Conservation (phyloP, 257 asterid species). For the Lycium barbarum region DNA sequence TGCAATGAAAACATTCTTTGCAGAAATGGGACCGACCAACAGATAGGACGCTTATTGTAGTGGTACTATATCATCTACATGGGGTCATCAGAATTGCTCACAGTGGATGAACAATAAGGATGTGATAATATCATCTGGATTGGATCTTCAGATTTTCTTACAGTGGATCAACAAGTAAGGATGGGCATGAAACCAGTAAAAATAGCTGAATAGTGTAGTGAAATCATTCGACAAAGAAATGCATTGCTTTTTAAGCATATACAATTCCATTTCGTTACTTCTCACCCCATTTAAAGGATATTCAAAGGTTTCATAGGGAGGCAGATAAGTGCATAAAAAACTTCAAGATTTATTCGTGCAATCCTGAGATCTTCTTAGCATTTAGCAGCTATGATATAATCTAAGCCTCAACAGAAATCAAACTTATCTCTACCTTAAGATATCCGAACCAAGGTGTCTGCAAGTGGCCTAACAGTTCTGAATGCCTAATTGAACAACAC, state of each 20-base stretch:
- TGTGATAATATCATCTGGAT: not conserved
- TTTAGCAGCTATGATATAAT: not conserved
- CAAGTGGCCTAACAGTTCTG: not conserved
- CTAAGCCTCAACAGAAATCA: slow-evolving; percentile 4
- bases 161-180: not conserved
- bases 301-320: not conserved
- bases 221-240: not conserved
- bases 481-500: not conserved
- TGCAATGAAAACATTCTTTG: not conserved
- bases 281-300: not conserved
- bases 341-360: not conserved
- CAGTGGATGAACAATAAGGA: not conserved
- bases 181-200: slow-evolving; percentile 8
- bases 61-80: not conserved
- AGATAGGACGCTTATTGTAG: not conserved
- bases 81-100: not conserved
- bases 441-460: not conserved
- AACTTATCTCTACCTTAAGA: not conserved
- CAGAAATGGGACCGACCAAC: not conserved
- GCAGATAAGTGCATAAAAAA: not conserved
- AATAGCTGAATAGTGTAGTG: not conserved
- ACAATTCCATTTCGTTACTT: not conserved
- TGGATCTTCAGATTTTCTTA: not conserved
- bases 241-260: not conserved
- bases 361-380: slow-evolving; percentile 8